Conservation (phyloP, 2,329 filamentous ascomycete species). For the Xylariaceae sp. region DNA sequence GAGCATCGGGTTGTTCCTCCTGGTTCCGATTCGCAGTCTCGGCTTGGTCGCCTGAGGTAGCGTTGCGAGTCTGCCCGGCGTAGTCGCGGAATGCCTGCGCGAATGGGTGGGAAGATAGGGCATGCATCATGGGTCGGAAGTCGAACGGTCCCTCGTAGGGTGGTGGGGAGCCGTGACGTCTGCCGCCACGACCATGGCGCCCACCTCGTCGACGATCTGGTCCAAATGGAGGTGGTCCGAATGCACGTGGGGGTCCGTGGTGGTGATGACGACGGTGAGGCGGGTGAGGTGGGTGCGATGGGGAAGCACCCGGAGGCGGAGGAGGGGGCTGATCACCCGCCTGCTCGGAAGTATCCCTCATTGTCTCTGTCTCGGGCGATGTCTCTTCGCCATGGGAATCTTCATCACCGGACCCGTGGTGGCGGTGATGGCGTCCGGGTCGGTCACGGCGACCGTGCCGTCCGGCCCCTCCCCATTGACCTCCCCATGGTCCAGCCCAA, state of each 20-base stretch:
- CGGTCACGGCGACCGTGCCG: conserved; percentile 17
- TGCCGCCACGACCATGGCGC: conserved; percentile 18
- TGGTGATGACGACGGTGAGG: conserved; percentile 16
- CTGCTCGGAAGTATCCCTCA: conserved; percentile 20
- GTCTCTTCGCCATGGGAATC: conserved; percentile 32
- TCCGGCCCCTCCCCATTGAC: conserved; percentile 15
- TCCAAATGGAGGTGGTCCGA: not conserved
- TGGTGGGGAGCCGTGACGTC: conserved; percentile 18
- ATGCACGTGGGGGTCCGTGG: not conserved
- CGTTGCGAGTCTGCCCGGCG: conserved; percentile 26
- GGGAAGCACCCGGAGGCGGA: conserved; percentile 14
- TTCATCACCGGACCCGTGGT: conserved; percentile 24
- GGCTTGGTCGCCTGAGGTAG: conserved; percentile 13
- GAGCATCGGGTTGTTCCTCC: conserved; percentile 35
- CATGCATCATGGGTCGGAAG: conserved; percentile 37
- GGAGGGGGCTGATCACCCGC: conserved; percentile 13
- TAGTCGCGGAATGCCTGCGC: conserved; percentile 40
- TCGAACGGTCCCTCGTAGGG: conserved; percentile 31
- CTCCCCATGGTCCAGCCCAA: conserved; percentile 5
- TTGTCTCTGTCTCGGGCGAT: conserved; percentile 33
- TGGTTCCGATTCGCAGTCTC: conserved; percentile 14
- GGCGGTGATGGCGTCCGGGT: conserved; percentile 21
- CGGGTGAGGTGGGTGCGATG: conserved; percentile 19
- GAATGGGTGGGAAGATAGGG: conserved; percentile 40
- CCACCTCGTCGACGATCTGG: conserved; percentile 16